Percentiles rank a stretch among this genome's conserved stretches.
Conservation (phyloP, 257 asterid genomes). For the Buddleja alternifolia region DNA sequence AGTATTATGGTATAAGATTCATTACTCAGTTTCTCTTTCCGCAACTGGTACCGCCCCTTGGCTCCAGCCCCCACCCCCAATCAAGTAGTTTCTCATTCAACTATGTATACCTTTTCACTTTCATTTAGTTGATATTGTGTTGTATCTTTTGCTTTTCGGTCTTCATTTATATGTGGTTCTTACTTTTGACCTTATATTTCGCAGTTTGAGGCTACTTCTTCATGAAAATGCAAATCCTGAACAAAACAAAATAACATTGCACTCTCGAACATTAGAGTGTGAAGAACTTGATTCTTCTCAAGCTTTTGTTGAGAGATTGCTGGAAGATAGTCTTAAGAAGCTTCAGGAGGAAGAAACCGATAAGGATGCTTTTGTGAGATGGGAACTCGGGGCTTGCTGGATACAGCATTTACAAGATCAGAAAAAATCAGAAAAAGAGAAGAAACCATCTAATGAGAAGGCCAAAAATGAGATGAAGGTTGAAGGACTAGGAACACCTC, state of each 20-base stretch:
- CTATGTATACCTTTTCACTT: conserved; percentile 11
- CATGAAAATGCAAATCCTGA: conserved; percentile 60
- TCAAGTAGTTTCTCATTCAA: conserved; percentile 19
- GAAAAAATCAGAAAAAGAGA: conserved; percentile 88
- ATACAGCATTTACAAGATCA: conserved; percentile 95
- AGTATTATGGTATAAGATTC: neutral
- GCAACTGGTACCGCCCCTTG: conserved; percentile 22
- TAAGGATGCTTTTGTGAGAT: conserved; percentile 73
- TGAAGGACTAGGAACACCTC: conserved; percentile 95
- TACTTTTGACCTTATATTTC: conserved; percentile 32
- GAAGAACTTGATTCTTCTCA: conserved; percentile 59
- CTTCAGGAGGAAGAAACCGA: conserved; percentile 72
- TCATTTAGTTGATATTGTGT: conserved; percentile 13
- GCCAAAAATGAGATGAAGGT: conserved; percentile 84
- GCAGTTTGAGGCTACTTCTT: conserved; percentile 91
- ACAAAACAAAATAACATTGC: conserved; percentile 45
- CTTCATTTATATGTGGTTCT: conserved; percentile 22
- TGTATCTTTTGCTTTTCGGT: conserved; percentile 12
- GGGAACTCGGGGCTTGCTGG: conserved; percentile 99
- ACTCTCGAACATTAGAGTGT: conserved; percentile 50
- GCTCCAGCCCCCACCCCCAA: conserved; percentile 9
- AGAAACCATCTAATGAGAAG: conserved; percentile 68
- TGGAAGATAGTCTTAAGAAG: conserved; percentile 81
- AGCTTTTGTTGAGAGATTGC: conserved; percentile 70
- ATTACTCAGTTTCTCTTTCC: neutral